These are phyloP conservation scores for Hypocreales sp. DNA, from an alignment of 2,329 filamentous ascomycete species.

Conservation along the genomic window DNA sequence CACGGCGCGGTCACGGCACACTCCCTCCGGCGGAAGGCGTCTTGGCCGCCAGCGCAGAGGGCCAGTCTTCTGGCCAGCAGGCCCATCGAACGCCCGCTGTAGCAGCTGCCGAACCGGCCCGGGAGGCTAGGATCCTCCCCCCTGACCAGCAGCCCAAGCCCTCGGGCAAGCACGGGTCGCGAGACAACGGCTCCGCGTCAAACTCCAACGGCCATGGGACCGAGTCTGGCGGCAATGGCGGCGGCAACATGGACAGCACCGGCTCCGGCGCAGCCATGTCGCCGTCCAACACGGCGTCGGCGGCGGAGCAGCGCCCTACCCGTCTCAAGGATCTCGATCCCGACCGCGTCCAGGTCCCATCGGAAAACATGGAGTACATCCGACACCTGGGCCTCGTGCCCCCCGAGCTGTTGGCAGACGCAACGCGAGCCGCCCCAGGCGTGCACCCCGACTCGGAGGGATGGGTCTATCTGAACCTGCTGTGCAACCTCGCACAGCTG, in stretches of 20 bases:
- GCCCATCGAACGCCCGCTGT: constrained; percentile 17
- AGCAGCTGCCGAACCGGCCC: constrained; percentile 16
- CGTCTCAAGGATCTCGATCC: constrained; percentile 64
- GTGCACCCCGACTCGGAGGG: constrained; percentile 50
- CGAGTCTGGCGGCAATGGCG: constrained; percentile 23
- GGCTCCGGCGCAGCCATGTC: constrained; percentile 21
- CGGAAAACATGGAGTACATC: constrained; percentile 69
- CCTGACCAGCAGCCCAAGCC: constrained; percentile 12
- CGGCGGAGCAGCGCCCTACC: constrained; percentile 60
- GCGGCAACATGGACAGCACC: constrained; percentile 15
- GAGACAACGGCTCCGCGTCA: constrained; percentile 27
- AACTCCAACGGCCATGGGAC: constrained; percentile 32
- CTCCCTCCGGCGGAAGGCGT: constrained; percentile 4
- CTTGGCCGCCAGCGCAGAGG: constrained; percentile 11
- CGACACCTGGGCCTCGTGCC: constrained; percentile 55
- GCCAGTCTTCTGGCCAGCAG: constrained; percentile 11
- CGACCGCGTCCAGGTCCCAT: constrained; percentile 57
- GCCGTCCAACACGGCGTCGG: constrained; percentile 17
- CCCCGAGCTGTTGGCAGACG: constrained; percentile 33
- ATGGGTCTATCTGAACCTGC: constrained; percentile 70
- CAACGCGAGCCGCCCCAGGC: constrained; percentile 21
- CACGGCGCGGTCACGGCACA: constrained; percentile 9
- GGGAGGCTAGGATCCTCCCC: constrained; percentile 34
- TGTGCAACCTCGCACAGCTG: constrained; percentile 69
- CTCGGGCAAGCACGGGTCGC: constrained; percentile 22